Evolutionary conservation across 805 yeast genomes (phyloP).

Genomic region (Cyberlindnera mycetangii): DNA sequence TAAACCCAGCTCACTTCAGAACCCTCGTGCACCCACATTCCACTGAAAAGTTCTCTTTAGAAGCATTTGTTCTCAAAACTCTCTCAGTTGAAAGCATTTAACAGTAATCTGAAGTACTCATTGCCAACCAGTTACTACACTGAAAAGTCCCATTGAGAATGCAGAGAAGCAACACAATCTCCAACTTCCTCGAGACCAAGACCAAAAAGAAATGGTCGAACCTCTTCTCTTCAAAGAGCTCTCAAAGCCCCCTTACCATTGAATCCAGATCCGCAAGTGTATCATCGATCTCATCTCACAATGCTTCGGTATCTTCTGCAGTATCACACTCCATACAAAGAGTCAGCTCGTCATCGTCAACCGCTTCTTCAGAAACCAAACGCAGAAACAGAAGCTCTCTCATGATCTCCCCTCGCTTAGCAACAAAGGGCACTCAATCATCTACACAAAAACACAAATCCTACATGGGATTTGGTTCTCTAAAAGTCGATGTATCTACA

Average conservation of each 20-base stretch:
- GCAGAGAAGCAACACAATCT: constrained; percentile 13
- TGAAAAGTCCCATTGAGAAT: constrained; percentile 3
- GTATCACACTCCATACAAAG: constrained; percentile 5
- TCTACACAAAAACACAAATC: constrained; percentile 15
- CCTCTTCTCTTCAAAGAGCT: constrained; percentile 8
- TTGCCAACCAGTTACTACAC: too few relatives aligned
- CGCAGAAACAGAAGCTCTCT: constrained; percentile 8
- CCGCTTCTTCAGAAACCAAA: not conserved
- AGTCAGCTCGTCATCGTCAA: not conserved
- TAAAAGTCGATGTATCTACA: constrained; percentile 8
- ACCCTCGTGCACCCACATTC: too few relatives aligned
- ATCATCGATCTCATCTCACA: not conserved
- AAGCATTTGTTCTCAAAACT: too few relatives aligned
- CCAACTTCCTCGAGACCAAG: constrained; percentile 4
- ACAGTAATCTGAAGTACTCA: too few relatives aligned
- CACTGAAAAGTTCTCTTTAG: too few relatives aligned
- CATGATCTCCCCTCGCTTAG: not conserved
- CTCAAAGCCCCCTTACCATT: not conserved
- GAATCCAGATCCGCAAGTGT: not conserved
- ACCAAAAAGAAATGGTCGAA: constrained; percentile 9
- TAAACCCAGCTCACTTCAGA: too few relatives aligned
- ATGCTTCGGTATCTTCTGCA: not conserved
- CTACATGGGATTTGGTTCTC: constrained; percentile 10
- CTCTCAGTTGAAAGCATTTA: too few relatives aligned
- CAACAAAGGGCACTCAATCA: not conserved